Evolutionary conservation across 2,329 filamentous ascomycete species (phyloP), one percentile per base, ranked within the genome.

Genomic region (Byssochlamys sp.): DNA sequence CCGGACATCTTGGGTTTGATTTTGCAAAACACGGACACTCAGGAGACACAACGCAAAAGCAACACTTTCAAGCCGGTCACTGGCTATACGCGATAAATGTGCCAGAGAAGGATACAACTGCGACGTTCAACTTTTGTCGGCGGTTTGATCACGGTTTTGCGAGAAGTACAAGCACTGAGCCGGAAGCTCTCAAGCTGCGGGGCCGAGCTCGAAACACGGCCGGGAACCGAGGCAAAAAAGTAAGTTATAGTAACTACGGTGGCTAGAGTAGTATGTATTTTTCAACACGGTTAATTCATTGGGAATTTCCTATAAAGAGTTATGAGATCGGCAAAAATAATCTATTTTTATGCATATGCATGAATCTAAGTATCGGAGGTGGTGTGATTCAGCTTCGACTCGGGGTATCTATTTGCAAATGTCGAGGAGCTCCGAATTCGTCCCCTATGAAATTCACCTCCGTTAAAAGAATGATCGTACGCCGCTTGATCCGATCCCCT

Each of bases 341-440:
- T 55, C 55, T 29, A 54, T 49, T 49, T 58, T 27, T 55, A 53
- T 55, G 48, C 25, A 57, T 56, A 48, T 48, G 59, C 54, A 57
- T 56, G 54, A 64, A 65, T 58, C 64, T 66, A 61, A 68, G 65
- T 63, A 65, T 69, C 60, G 66, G 68, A 70, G 66, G 68, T 70
- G 68, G 68, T 65, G 71, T 73, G 69, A 75, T 68, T 73, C 71
- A 77, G 75, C 75, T 67, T 77, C 75, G 69, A 77, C 75, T 77
- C 75, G 74, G 75, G 75, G 74, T 77, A 76, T 77, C 74, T 76
- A 73, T 69, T 72, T 73, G 66, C 63, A 67, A 73, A 73, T 71
- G 53, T 75, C 74, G 75, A 77, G 75, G 75, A 77, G 75, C 75
- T 77, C 72, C 70, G 66, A 65, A 65, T 70, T 65, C 63, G 62